A percentile compares a stretch with the other conserved stretches of the same genome.
These are phyloP conservation scores for Torulaspora pretoriensis DNA, from an alignment of 1,139 yeast species.

Conservation along the genomic window DNA sequence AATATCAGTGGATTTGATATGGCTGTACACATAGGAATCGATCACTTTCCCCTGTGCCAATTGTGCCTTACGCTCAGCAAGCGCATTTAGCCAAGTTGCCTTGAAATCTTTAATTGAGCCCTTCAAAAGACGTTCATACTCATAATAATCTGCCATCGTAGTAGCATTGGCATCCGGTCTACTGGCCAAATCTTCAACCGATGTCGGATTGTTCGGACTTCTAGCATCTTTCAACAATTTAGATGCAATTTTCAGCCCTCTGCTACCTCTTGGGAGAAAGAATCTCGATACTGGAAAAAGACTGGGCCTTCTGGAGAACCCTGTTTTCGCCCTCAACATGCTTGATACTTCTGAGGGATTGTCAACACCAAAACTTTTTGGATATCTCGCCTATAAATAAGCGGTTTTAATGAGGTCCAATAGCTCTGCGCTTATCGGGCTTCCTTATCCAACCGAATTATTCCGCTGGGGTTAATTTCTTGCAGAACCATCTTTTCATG, in stretches of 20 bases:
- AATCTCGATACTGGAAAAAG: background rate
- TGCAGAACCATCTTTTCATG: no score
- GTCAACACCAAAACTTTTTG: background rate
- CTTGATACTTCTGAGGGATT: background rate
- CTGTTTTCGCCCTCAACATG: background rate
- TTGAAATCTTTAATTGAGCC: constrained; percentile 39
- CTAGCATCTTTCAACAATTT: constrained; percentile 2
- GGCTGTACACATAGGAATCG: constrained; percentile 66
- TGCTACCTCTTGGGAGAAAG: background rate
- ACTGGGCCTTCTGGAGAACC: background rate
- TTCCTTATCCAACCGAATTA: no score
- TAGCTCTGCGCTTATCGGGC: no score
- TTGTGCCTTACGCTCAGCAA: constrained; percentile 69
- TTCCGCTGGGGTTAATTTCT: no score
- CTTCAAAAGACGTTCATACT: constrained; percentile 20
- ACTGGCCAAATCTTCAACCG: constrained; percentile 21
- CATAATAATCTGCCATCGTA: constrained; percentile 23
- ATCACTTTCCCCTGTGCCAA: constrained; percentile 63
- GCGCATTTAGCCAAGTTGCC: constrained; percentile 82
- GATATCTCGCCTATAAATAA: background rate
- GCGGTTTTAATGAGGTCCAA: background rate
- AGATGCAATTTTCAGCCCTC: constrained; percentile 3
- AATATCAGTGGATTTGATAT: constrained; percentile 68
- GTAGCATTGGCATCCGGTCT: constrained; percentile 29
- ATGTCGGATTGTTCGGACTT: constrained; percentile 9